These are phyloP conservation scores for Myotisia sp. DNA, from an alignment of 2,329 filamentous ascomycete species.

Conservation along the genomic window DNA sequence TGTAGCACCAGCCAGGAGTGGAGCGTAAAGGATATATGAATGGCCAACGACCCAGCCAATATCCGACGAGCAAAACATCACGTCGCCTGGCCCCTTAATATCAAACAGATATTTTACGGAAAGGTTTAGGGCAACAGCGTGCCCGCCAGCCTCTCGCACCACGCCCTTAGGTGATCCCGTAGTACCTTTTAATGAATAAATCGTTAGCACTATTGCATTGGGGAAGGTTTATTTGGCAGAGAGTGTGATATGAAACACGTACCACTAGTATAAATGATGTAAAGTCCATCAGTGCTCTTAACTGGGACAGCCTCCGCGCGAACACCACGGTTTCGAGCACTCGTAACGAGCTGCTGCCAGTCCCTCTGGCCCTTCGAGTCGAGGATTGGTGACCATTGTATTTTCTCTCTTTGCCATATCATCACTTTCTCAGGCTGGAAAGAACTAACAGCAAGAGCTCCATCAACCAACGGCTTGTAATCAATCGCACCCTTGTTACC, in stretches of 20 bases:
- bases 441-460: slow-evolving; percentile 50
- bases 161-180: slow-evolving; percentile 76
- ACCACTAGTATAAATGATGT: slow-evolving; percentile 76
- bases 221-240: too few relatives aligned
- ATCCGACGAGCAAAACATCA: slow-evolving; percentile 67
- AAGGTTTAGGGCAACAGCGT: slow-evolving; percentile 70
- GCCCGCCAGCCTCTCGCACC: slow-evolving; percentile 66
- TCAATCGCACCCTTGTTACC: slow-evolving; percentile 62
- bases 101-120: slow-evolving; percentile 73
- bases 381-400: slow-evolving; percentile 57
- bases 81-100: slow-evolving; percentile 69
- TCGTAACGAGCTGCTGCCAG: slow-evolving; percentile 65
- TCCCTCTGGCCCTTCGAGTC: slow-evolving; percentile 55
- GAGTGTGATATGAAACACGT: slow-evolving; percentile 13
- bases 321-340: slow-evolving; percentile 51
- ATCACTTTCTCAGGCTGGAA: slow-evolving; percentile 62
- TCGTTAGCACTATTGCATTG: too few relatives aligned
- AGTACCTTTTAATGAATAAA: too few relatives aligned
- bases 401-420: slow-evolving; percentile 70
- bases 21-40: slow-evolving; percentile 79
- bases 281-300: slow-evolving; percentile 62
- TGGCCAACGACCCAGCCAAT: slow-evolving; percentile 87
- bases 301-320: slow-evolving; percentile 65
- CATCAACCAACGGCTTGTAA: slow-evolving; percentile 66
- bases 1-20: slow-evolving; percentile 68